Evolutionary conservation across 257 asterid genomes (phyloP), one percentile per base, ranked within the genome.

Genomic region (Penstemon eatonii): DNA sequence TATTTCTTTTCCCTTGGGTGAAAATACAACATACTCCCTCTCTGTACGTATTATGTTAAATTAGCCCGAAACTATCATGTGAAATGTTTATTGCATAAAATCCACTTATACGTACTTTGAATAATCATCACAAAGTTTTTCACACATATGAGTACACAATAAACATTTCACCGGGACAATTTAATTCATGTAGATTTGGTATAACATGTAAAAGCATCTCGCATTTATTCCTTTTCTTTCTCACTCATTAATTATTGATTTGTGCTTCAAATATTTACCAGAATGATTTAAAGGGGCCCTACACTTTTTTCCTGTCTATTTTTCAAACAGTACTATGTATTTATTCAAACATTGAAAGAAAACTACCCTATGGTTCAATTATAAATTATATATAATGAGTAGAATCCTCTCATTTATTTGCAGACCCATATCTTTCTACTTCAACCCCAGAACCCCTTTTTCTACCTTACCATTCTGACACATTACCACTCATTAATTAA

Each of bases 261-360:
- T 63, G 6, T 54, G 62, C 72, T 65, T 63, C 75, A n/a, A 8
- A 53, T 33, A 56, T 78, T 76, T 68, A 74, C 81, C 60, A 79
- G 80, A 83, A 87, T 86, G 75, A 79, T 81, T 75, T 70, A 63
- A 38, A 6, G 37, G 15, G 77, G 86, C 80, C 83, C 98, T 87
- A 84, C 85, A 38, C 78, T 67, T 80, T 79, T 72, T 74, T 69
- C 55, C 56, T 72, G 76, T 46, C 77, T 70, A 9, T 53, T 72
- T 73, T 77, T 73, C 47, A 62, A 62, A 58, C 46, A 61, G 68
- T 68, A 7, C 43, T 39, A 47, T 44, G 33, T 25, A 43, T 65
- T 57, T 75, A 68, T 75, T 82, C 73, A 82, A 78, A 65, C 47
- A 78, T 73, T 81, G 77, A 79, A 72, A 76, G 77, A 79, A 72